Evolutionary conservation across 78 protist species (phyloP), one percentile per base, ranked within the genome.

Genomic region (Dictyostelium citrinum): DNA sequence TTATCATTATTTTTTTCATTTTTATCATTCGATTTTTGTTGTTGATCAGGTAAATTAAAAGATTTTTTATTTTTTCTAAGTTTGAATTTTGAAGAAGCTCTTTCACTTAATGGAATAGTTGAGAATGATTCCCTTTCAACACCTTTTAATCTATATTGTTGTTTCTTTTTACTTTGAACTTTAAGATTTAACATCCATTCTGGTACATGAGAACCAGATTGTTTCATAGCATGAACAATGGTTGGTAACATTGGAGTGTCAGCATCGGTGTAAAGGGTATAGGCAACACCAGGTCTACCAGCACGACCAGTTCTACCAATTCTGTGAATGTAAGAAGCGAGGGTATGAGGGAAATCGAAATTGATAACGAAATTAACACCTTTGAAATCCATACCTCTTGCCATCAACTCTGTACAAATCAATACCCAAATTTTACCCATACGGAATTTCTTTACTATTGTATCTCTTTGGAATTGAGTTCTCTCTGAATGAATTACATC

Each of bases 381-480:
- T 22, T 82, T 82, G 90, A 99, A 97, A 82, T 99, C 99, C 95
- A 99, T 96, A 39, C 99, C 99, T n/a, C 99, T 96, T 11, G 98
- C 97, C 82, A 99, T 77, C 31, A 98, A 84, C 29, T 98, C 99
- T n/a, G 99, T 99, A 45, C 98, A 82, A 64, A 99, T 96, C 12
- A 99, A 83, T 2, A 98, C 95, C 98, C 98, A 98, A 17, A 96
- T 82, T 67, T 95, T 16, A 45, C 99, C 99, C 7, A 20, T 3
- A 14, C 99, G 95, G 86, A 99, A 97, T 51, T 86, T 72, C 35
- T 64, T 29, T 16, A 99, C 95, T 0, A 91, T 84, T 2, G 14
- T 79, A 6, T 97, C 98, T 41, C 99, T 91, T 90, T 97, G 96
- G 76, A 83, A 75, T 60, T 93, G 96, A 20, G 93, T 95, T 31